Evolutionary conservation across 345 rosid genomes (phyloP), one percentile per base, ranked within the genome.

Genomic region (Odontarrhena argentea): DNA sequence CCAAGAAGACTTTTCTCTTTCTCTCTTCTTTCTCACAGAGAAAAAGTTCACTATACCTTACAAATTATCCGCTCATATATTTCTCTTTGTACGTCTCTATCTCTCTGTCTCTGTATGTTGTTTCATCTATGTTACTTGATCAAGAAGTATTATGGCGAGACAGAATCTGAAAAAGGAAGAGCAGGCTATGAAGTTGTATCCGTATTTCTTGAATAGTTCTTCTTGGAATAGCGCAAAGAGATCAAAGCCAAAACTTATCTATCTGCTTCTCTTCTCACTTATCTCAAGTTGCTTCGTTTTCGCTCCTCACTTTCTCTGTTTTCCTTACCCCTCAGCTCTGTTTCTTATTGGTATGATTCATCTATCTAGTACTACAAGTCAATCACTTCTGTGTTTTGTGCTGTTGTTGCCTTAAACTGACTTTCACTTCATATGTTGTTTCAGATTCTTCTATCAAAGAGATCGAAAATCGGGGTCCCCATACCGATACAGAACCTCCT

Each of bases 201-300:
- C 74, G 40, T 61, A 1, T 62, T 58, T 53, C 50, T 12, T 45
- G 28, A 67, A 67, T 18, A 28, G 3, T 46, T 67, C 67, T 53
- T 59, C 54, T 24, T 49, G 67, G 13, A 52, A 25, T 28, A 34
- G 15, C n/a, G 1, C 69, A 37, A 75, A 64, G 67, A 64, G 71
- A 75, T 57, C 68, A 1, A 75, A 70, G 50, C 67, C 75, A 41
- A 69, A 44, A 30, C 34, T 69, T 43, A 44, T 75, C n/a, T 75
- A 58, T 45, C 63, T 75, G 58, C 78, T 75, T 51, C 41, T 75
- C 47, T 58, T 75, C 71, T 26, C 75, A 44, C 75, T 75, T 50
- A 3, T 69, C 42, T 64, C 78, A 42, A 63, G 78, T 48, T 62
- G 65, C 35, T 68, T 74, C 14, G 69, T 74, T 37, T 75, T 75